phyloP scores from a whole-genome alignment of 2,329 filamentous ascomycete species.

The Didymella arachidicola region DNA sequence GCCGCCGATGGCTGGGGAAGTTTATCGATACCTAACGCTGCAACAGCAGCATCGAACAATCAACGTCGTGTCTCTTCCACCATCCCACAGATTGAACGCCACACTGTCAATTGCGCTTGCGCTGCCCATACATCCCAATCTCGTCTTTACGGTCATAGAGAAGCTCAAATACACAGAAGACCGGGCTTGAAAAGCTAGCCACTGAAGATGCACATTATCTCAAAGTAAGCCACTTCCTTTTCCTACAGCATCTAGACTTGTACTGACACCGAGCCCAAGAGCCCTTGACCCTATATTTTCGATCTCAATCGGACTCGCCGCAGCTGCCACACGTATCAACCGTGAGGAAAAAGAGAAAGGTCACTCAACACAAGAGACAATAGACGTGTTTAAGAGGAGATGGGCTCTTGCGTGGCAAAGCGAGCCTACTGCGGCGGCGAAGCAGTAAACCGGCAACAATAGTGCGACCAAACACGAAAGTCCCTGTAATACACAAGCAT shows the following conservation, averaged over 20 bases:
- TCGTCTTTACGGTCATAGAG: neutral
- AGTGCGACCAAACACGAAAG: too few species aligned
- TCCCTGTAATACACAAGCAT: neutral
- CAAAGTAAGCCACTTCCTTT: slow-evolving; percentile 3
- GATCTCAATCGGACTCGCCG: slow-evolving; percentile 56
- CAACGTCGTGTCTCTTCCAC: neutral
- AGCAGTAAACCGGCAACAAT: neutral
- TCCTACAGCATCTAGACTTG: too few species aligned
- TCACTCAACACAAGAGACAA: slow-evolving; percentile 46
- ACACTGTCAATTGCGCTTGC: neutral
- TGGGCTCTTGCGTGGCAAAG: slow-evolving; percentile 42
- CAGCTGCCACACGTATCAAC: slow-evolving; percentile 52
- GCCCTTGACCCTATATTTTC: slow-evolving; percentile 60
- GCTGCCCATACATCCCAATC: neutral
- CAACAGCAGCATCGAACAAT: neutral
- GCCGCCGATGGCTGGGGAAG: slow-evolving; percentile 27
- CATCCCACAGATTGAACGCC: neutral
- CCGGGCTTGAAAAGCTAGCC: neutral
- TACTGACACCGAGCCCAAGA: slow-evolving; percentile 36
- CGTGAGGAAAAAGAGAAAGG: slow-evolving; percentile 60
- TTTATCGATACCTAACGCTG: slow-evolving; percentile 27
- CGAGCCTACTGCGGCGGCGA: neutral
- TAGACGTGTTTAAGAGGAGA: slow-evolving; percentile 53
- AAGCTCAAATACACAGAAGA: neutral
- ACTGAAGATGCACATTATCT: slow-evolving; percentile 18